phyloP scores from a whole-genome alignment of 345 rosid species.

The Alliaria petiolata region DNA sequence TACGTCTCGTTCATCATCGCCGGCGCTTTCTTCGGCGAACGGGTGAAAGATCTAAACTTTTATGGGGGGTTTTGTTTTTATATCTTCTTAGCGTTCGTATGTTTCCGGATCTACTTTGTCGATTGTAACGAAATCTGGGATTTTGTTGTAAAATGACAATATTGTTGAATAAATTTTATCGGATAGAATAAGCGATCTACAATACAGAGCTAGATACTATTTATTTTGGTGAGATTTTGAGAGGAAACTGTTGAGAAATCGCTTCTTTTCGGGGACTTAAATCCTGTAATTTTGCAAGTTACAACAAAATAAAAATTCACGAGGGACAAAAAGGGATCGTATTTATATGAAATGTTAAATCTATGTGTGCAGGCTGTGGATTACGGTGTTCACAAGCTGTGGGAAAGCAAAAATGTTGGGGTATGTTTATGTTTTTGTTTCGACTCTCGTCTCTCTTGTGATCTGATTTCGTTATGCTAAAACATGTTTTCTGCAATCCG shows the following conservation, averaged over 20 bases:
- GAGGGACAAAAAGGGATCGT: neutral
- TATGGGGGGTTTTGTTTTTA: neutral
- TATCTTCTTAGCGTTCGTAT: neutral
- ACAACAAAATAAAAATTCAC: too few species aligned
- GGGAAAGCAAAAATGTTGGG: conserved; percentile 95
- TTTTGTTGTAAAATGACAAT: neutral
- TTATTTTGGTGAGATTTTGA: neutral
- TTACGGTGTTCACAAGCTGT: conserved; percentile 86
- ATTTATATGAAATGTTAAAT: neutral
- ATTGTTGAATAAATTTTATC: neutral
- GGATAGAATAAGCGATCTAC: neutral
- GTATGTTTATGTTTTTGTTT: conserved; percentile 35
- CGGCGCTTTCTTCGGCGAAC: conserved; percentile 89
- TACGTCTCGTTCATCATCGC: conserved; percentile 93
- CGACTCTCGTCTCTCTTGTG: neutral
- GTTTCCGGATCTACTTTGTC: neutral
- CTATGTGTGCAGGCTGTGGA: conserved; percentile 75
- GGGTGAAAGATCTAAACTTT: conserved; percentile 39
- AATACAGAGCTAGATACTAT: neutral
- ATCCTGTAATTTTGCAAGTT: neutral
- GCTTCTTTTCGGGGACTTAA: neutral
- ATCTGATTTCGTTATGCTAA: neutral
- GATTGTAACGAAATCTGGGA: neutral
- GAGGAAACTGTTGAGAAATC: neutral
- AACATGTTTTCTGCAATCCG: neutral